Conservation (phyloP, 169 alveolate species). For the Babesia bigemina region DNA sequence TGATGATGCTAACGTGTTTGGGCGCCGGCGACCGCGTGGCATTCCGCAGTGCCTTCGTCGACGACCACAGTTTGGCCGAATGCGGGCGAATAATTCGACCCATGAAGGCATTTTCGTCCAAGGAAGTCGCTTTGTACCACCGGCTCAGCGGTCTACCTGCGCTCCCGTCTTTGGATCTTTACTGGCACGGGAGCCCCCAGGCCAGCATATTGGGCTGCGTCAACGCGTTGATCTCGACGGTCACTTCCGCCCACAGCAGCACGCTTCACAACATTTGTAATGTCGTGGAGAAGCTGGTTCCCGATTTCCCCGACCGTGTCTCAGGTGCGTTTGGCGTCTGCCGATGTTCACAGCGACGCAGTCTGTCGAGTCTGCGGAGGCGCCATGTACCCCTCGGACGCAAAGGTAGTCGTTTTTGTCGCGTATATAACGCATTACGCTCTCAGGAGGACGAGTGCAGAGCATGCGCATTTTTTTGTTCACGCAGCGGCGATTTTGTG, state of each 20-base stretch:
- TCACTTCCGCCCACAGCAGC: conserved; percentile 34
- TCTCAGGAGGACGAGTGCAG: conserved; percentile 12
- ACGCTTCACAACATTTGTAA: conserved; percentile 49
- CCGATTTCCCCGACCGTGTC: background rate
- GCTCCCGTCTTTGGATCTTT: conserved; percentile 16
- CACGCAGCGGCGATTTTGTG: conserved; percentile 9
- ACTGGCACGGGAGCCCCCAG: conserved; percentile 27
- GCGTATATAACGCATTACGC: background rate
- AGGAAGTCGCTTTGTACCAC: conserved; percentile 53
- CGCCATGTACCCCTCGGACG: conserved; percentile 47
- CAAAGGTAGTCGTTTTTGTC: conserved; percentile 9
- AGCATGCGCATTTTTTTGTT: conserved; percentile 19
- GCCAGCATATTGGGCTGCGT: conserved; percentile 45
- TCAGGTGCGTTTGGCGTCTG: background rate
- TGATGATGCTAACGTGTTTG: conserved; percentile 45
- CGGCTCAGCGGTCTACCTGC: conserved; percentile 34
- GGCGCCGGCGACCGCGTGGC: conserved; percentile 47
- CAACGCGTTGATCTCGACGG: conserved; percentile 12
- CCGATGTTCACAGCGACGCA: conserved; percentile 16
- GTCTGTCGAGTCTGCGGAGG: conserved; percentile 36
- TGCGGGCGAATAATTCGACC: conserved; percentile 16
- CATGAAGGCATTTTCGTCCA: conserved; percentile 29
- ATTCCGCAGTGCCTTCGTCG: conserved; percentile 26
- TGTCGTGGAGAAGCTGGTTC: conserved; percentile 48
- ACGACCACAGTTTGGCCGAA: conserved; percentile 12